These are phyloP conservation scores for Emericellopsis atlantica DNA, from an alignment of 2,329 filamentous ascomycete genomes.

Conservation along the genomic window DNA sequence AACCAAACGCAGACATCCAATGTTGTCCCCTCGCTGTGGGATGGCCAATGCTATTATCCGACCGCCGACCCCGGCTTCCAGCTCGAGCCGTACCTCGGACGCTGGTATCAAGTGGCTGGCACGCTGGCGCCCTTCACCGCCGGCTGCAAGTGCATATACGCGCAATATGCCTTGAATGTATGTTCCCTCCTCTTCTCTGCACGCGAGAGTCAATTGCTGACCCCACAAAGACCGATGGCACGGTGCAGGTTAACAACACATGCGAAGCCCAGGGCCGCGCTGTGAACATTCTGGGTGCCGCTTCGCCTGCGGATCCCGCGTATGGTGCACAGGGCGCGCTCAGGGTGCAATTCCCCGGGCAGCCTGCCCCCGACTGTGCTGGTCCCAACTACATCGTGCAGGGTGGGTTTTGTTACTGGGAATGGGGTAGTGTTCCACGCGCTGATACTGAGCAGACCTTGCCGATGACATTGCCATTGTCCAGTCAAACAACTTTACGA, in stretches of 20 bases:
- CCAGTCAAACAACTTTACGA: constrained; percentile 17
- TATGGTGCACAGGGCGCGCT: constrained; percentile 16
- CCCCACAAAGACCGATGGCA: constrained; percentile 12
- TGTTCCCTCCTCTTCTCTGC: constrained; percentile 2
- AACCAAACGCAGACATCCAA: constrained; percentile 5
- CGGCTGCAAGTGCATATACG: constrained; percentile 17
- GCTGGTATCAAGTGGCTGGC: constrained; percentile 20
- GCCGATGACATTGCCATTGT: constrained; percentile 17
- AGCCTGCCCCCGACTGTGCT: constrained; percentile 13
- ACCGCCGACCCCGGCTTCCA: constrained; percentile 13
- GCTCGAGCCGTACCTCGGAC: constrained; percentile 15
- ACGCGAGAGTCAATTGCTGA: background rate
- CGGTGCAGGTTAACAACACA: constrained; percentile 18
- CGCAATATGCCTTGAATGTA: constrained; percentile 17
- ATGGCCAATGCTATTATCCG: constrained; percentile 18
- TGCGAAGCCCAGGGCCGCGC: constrained; percentile 12
- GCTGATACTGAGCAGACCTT: constrained; percentile 9
- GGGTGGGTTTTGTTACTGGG: constrained; percentile 5
- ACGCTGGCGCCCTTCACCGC: constrained; percentile 16
- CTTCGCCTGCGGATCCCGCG: constrained; percentile 11
- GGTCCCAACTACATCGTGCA: constrained; percentile 21
- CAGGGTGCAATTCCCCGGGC: constrained; percentile 16
- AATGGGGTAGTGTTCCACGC: background rate
- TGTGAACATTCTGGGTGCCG: constrained; percentile 16
- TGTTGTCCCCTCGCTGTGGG: constrained; percentile 15